phyloP scores from a whole-genome alignment of 2,329 filamentous ascomycete species.

The Scytalidium sp. region DNA sequence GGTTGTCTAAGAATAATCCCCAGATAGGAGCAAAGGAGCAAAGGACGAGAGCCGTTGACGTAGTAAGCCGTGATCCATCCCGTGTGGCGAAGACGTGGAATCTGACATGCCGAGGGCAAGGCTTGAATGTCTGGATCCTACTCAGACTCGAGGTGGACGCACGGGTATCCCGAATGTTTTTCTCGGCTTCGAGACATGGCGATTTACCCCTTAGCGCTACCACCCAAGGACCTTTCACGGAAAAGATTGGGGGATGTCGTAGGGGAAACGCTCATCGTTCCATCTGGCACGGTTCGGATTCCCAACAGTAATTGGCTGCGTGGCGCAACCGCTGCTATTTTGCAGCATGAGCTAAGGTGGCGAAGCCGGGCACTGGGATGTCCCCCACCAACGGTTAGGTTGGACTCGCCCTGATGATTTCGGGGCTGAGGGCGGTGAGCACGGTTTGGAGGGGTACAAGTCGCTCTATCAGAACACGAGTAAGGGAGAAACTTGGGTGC shows the following conservation, averaged over 20 bases:
- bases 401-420: not conserved
- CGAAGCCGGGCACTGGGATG: not conserved
- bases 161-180: not conserved
- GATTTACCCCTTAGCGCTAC: not conserved
- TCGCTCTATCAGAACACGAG: not conserved
- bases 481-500: too few species aligned
- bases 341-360: not conserved
- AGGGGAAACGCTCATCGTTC: not conserved
- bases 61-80: too few species aligned
- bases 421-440: not conserved
- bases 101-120: too few species aligned
- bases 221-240: not conserved
- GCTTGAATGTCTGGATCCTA: not conserved
- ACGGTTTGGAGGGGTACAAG: not conserved
- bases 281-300: not conserved
- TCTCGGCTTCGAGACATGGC: not conserved
- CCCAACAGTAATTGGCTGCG: not conserved
- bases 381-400: not conserved
- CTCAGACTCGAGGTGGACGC: not conserved
- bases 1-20: too few species aligned
- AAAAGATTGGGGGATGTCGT: not conserved
- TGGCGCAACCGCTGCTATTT: not conserved
- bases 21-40: too few species aligned
- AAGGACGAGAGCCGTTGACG: too few species aligned
- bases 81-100: too few species aligned